Base-by-base conservation (phyloP, 179 eudicot species). In the Carnegiea gigantea region DNA sequence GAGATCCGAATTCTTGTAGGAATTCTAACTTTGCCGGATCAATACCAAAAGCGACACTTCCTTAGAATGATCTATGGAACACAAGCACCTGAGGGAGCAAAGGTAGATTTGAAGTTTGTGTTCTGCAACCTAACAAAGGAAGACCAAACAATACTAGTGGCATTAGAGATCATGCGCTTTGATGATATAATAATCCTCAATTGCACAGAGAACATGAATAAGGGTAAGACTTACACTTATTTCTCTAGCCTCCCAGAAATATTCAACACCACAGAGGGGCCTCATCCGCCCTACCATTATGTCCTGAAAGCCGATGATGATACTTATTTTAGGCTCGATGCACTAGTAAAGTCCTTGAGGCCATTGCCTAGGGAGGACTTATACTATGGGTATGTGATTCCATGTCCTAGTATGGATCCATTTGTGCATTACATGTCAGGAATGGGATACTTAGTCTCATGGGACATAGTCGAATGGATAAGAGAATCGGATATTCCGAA, bases 231-330 rank as follows among this genome's bases (percentile, higher is more conserved):
- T 3, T 93, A 93, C 75, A 87, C 91, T 8, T 96, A 92, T 81
- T 93, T 96, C 48, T 92, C 97, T 0, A 89, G 87, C 48, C 85
- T 88, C 26, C 93, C 89, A 3, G 76, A 72, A 53, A 84, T 89
- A 67, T 88, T 89, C 38, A 71, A 83, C 33, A 70, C 53, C 72
- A 40, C 83, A 2, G 80, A 60, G 0, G 79, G 80, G 13, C 83
- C 87, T 1, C 26, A 80, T 49, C 92, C 87, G 4, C 91, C 91
- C 0, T 95, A 96, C 75, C 91, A 96, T 80, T 96, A 96, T 44
- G 93, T 95, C 54, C 78, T 93, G 84, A 95, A 96, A 81, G 91
- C 97, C 0, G 99, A 96, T 14, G 97, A 96, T 46, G 99, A 95
- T 73, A 85, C 90, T 4, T 96, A 83, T 70, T 43, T 93, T 9